These are phyloP conservation scores for Colletotrichum orchidophilum DNA, from an alignment of 2,329 filamentous ascomycete species.

Conservation along the genomic window DNA sequence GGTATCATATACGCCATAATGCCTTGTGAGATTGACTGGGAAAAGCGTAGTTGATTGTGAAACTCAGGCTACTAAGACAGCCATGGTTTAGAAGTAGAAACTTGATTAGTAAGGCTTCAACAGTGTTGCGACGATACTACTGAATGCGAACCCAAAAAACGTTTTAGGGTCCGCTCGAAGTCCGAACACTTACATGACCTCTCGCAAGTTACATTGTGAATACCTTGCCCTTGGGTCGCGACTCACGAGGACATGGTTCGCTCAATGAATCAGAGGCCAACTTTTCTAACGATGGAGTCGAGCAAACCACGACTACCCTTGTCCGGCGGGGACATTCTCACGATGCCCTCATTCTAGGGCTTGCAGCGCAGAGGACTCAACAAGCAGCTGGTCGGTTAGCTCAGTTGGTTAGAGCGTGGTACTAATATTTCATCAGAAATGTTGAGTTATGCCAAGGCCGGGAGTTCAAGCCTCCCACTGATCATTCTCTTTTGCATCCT, in stretches of 20 bases:
- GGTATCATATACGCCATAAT: too few species aligned
- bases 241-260: too few species aligned
- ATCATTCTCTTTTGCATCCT: not conserved
- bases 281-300: too few species aligned
- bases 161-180: not conserved
- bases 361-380: fast-evolving
- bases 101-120: not conserved
- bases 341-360: not conserved
- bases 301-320: not conserved
- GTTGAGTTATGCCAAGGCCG: slow-evolving; percentile 26
- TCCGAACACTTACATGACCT: too few species aligned
- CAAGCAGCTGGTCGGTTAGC: slow-evolving; percentile 20
- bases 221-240: too few species aligned
- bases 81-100: too few species aligned
- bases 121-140: not conserved
- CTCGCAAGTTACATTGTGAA: too few species aligned
- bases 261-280: not conserved
- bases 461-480: slow-evolving; percentile 31
- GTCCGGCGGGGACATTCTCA: not conserved
- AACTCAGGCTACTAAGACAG: too few species aligned
- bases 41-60: too few species aligned
- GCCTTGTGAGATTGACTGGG: too few species aligned
- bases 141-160: not conserved
- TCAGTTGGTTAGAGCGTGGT: slow-evolving; percentile 32
- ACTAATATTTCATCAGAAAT: slow-evolving; percentile 26